Evolutionary conservation across 2,329 filamentous ascomycete species (phyloP).

Genomic region (Macrophomina tecta): DNA sequence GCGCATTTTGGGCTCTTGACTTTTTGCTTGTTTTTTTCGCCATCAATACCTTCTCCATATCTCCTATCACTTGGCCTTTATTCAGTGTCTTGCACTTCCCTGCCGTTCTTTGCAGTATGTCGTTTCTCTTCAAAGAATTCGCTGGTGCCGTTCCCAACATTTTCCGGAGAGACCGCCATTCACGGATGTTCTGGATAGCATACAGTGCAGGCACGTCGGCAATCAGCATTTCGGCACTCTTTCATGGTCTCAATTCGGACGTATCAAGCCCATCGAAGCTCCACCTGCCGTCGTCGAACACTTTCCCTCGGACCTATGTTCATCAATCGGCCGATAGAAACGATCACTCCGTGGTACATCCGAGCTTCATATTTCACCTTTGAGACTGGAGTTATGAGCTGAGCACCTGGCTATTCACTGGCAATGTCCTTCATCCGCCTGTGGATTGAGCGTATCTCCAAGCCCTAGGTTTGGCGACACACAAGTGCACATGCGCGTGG

Average conservation of each 20-base stretch:
- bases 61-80: neutral
- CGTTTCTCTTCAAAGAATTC: neutral
- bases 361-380: constrained; percentile 17
- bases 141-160: neutral
- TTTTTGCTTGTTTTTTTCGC: neutral
- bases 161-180: neutral
- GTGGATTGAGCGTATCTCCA: no score
- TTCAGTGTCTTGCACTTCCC: neutral
- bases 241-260: neutral
- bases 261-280: neutral
- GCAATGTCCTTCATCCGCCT: no score
- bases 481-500: no score
- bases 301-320: neutral
- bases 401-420: no score
- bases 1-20: neutral
- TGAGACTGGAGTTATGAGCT: neutral
- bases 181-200: constrained; percentile 6
- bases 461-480: no score
- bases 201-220: constrained; percentile 15
- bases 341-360: constrained; percentile 11
- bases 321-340: neutral
- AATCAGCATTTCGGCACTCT: neutral
- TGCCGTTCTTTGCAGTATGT: neutral
- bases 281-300: neutral
- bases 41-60: neutral